Conservation (phyloP, 371 early-diverging fungal genomes). For the Actinomortierella ambigua region DNA sequence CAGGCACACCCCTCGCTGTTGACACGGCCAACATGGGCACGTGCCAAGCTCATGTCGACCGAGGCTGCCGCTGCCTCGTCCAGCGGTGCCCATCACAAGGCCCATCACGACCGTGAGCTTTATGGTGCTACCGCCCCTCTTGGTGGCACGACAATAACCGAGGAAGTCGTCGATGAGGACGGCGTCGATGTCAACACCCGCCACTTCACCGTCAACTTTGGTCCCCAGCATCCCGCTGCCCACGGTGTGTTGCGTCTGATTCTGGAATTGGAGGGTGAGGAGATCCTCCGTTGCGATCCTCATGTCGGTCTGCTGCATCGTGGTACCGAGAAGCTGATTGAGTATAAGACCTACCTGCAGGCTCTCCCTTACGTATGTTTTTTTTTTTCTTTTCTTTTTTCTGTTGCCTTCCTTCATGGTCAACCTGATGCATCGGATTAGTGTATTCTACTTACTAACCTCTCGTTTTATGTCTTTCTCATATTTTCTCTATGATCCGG, state of each 20-base stretch:
- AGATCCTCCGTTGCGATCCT: constrained; percentile 93
- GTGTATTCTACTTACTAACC: background rate
- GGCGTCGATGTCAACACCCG: constrained; percentile 65
- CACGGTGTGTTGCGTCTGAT: constrained; percentile 98
- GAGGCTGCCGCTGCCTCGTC: constrained; percentile 13
- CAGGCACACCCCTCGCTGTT: constrained; percentile 6
- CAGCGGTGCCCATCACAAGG: constrained; percentile 17
- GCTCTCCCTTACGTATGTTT: constrained; percentile 86
- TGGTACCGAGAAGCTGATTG: constrained; percentile 98
- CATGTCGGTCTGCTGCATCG: constrained; percentile 97
- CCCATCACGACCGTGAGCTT: constrained; percentile 20
- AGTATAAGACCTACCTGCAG: constrained; percentile 97
- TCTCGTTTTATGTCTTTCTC: background rate
- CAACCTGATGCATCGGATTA: too few relatives aligned
- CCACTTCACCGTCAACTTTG: constrained; percentile 96
- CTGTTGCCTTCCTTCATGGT: background rate
- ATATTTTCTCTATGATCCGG: background rate
- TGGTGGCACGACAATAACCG: constrained; percentile 20
- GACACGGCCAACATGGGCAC: background rate
- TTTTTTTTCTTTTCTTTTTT: background rate
- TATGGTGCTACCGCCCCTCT: constrained; percentile 16
- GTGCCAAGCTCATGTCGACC: constrained; percentile 25
- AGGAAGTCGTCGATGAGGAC: constrained; percentile 46
- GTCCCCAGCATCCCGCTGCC: constrained; percentile 99
- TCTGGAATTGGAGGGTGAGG: constrained; percentile 93